Base-by-base conservation (phyloP, 176 grass and related monocot species). In the Neostapfia colusana region DNA sequence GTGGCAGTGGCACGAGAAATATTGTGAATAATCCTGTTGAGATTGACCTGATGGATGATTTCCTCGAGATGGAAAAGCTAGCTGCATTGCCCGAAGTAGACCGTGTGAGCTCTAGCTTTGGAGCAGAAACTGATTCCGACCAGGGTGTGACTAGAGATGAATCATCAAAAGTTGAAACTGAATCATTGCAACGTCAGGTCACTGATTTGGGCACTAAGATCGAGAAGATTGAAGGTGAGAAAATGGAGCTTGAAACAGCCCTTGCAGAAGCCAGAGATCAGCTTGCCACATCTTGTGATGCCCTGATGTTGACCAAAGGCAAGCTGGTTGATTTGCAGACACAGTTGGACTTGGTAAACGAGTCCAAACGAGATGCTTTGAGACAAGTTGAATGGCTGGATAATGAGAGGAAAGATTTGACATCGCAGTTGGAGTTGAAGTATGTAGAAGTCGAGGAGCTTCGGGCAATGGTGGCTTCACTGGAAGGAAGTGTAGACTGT, bases 21-120 rank as follows among this genome's bases (percentile, higher is more conserved):
- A 62, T 86, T 26, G 68, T 75, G 17, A 85, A 83, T 56, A 86
- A 65, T 56, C 79, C 83, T 21, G 40, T 90, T 45, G 92, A 99
- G 27, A 92, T 99, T 87, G 85, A 95, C 20, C 76, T 99, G 49
- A 95, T 99, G 96, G 89, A 95, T 95, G 96, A 99, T 89, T 95
- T 99, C 77, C 87, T 99, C 0, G 96, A 99, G 72, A 99, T 99
- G 96, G 96, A 99, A 77, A 95, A 88, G 67, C 78, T 99, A 16
- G 96, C 75, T 24, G 82, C 91, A 74, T 83, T 91, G 63, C 77
- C 87, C 37, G 91, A 95, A 53, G 49, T 60, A 65, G 89, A 88
- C 41, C 40, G 4, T 70, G 31, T 31, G 12, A 83, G 75, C 67
- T 90, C 75, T 70, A 81, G 70, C 57, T 46, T 86, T 55, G 80